A percentile compares a stretch with the other conserved stretches of the same genome.
Evolutionary conservation across 768 basidiomycete species (phyloP).

Genomic region (Pleurotus ostreatus): DNA sequence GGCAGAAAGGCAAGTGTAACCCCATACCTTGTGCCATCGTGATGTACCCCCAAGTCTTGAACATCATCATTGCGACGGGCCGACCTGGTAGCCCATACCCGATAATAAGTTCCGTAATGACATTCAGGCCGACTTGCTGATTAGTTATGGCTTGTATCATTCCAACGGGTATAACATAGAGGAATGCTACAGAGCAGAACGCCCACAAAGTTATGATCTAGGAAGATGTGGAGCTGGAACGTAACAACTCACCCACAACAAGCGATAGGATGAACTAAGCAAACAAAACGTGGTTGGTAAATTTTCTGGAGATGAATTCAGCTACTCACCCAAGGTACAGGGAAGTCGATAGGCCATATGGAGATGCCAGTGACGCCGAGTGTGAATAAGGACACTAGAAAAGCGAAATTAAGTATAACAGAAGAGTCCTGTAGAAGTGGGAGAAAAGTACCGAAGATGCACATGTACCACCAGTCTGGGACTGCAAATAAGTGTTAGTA

Average conservation of each 20-base stretch:
- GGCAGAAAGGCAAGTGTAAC: not conserved
- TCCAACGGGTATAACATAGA: slow-evolving; percentile 72
- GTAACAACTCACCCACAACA: slow-evolving; percentile 1
- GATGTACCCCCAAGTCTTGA: slow-evolving; percentile 80
- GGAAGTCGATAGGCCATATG: slow-evolving; percentile 5
- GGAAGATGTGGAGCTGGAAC: not conserved
- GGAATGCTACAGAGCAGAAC: slow-evolving; percentile 29
- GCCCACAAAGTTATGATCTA: not conserved
- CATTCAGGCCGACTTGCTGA: slow-evolving; percentile 64
- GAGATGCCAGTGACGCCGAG: slow-evolving; percentile 1
- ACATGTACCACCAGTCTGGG: slow-evolving; percentile 83
- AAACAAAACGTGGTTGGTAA: slow-evolving; percentile 15
- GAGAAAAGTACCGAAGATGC: slow-evolving; percentile 41
- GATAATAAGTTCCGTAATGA: slow-evolving; percentile 76
- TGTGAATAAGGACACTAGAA: not conserved
- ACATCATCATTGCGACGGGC: slow-evolving; percentile 80
- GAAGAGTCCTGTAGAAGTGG: slow-evolving; percentile 6
- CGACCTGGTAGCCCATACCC: slow-evolving; percentile 76
- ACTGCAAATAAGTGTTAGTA: slow-evolving; percentile 34
- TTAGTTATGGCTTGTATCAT: slow-evolving; percentile 84
- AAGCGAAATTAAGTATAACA: slow-evolving; percentile 15
- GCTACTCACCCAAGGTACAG: slow-evolving; percentile 12
- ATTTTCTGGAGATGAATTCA: slow-evolving; percentile 1
- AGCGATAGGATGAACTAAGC: slow-evolving; percentile 5
- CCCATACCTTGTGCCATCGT: slow-evolving; percentile 50